phyloP scores from a whole-genome alignment of 257 asterid genomes.

The Thymus mandschuricus region DNA sequence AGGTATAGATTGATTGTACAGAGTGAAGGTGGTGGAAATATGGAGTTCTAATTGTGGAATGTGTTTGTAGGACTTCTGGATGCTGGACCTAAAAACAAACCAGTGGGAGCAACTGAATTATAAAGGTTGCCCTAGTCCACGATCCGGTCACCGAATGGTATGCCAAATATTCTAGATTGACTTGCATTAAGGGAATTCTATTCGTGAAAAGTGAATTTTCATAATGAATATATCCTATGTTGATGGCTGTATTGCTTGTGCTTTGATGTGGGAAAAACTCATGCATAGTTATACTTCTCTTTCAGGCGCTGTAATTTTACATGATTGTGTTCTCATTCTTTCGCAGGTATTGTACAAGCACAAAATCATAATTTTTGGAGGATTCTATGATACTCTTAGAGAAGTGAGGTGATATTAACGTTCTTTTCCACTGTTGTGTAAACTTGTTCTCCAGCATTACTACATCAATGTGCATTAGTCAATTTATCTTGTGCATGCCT shows the following conservation, averaged over 20 bases:
- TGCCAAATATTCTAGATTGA: slow-evolving; percentile 23
- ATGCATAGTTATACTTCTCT: background rate
- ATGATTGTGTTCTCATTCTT: slow-evolving; percentile 35
- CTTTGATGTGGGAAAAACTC: background rate
- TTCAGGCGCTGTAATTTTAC: slow-evolving; percentile 8
- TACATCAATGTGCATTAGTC: slow-evolving; percentile 5
- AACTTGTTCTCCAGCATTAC: background rate
- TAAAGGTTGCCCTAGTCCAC: slow-evolving; percentile 99
- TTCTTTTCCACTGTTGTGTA: slow-evolving; percentile 24
- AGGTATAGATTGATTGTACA: slow-evolving; percentile 49
- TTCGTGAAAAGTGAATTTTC: slow-evolving; percentile 17
- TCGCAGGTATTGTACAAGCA: slow-evolving; percentile 92
- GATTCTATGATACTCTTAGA: slow-evolving; percentile 97
- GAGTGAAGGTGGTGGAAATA: slow-evolving; percentile 19
- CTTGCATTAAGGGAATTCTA: slow-evolving; percentile 12
- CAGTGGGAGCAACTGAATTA: slow-evolving; percentile 99
- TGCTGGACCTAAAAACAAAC: slow-evolving; percentile 90
- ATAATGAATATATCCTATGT: background rate
- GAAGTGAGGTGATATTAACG: slow-evolving; percentile 81
- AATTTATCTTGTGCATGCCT: background rate
- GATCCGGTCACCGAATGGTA: slow-evolving; percentile 99
- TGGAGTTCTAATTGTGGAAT: slow-evolving; percentile 25
- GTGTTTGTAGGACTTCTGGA: slow-evolving; percentile 86
- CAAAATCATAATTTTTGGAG: slow-evolving; percentile 94
- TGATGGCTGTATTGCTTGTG: too few species aligned